Conservation (phyloP, 2,329 filamentous ascomycete genomes). For the Sporothrix euskadiensis region DNA sequence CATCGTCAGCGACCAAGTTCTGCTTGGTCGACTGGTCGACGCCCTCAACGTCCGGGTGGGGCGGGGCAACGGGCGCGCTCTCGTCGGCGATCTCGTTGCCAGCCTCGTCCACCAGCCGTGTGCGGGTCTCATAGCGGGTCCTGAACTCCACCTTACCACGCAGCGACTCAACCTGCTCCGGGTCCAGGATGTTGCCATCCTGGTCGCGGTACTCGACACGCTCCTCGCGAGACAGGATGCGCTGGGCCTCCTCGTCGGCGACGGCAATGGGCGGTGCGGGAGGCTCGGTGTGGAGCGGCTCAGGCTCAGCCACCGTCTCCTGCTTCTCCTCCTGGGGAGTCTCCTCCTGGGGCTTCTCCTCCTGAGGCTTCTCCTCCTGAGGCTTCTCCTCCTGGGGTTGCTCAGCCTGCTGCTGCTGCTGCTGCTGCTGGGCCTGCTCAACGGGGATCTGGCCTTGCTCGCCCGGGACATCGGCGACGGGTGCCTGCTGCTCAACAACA, state of each 20-base stretch:
- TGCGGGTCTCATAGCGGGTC: slow-evolving; percentile 94
- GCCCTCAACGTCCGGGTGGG: slow-evolving; percentile 63
- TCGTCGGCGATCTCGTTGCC: slow-evolving; percentile 71
- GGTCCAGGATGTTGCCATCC: slow-evolving; percentile 82
- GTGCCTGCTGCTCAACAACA: background rate
- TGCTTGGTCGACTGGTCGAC: slow-evolving; percentile 58
- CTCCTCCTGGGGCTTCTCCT: slow-evolving; percentile 18
- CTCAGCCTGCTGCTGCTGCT: slow-evolving; percentile 29
- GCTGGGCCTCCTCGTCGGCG: slow-evolving; percentile 40
- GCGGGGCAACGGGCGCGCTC: slow-evolving; percentile 51
- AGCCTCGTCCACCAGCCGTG: slow-evolving; percentile 73
- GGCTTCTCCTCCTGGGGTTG: slow-evolving; percentile 24
- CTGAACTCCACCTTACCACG: slow-evolving; percentile 94
- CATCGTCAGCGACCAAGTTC: slow-evolving; percentile 41
- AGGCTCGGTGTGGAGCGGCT: slow-evolving; percentile 52
- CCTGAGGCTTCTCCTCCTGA: background rate
- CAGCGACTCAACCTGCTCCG: slow-evolving; percentile 78
- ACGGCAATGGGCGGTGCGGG: slow-evolving; percentile 39
- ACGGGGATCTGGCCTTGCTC: slow-evolving; percentile 37
- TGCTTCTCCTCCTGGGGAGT: slow-evolving; percentile 2
- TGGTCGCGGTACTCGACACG: slow-evolving; percentile 93
- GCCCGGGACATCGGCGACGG: slow-evolving; percentile 32
- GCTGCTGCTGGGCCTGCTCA: slow-evolving; percentile 32
- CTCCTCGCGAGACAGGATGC: slow-evolving; percentile 65
- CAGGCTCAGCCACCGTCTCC: slow-evolving; percentile 36